Evolutionary conservation across 2,329 filamentous ascomycete genomes (phyloP), one percentile per base, ranked within the genome.

Genomic region (Akanthomyces lecanii): DNA sequence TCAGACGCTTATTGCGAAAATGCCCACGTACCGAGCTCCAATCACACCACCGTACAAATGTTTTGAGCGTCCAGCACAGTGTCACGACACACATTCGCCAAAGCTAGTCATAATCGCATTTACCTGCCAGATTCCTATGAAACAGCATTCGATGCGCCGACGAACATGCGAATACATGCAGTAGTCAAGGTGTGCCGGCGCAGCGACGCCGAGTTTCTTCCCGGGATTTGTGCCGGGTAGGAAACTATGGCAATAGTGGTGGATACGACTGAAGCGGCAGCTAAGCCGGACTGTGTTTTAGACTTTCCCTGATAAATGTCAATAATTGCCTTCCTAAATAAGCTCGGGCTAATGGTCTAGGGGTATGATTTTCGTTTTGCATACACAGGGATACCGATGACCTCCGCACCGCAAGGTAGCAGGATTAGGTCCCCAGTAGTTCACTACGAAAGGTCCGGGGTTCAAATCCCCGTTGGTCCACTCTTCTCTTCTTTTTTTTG

Each of bases 301-400:
- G 28, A 30, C 4, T 11, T 10, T 21, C 18, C 8, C 16, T 44
- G 16, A 60, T 60, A 60, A 28, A 16, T 6, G 8, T 8, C 21
- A 21, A 16, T 60, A 60, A 16, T 25, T 16, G 4, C 16, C 0
- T 14, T 3, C 8, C 16, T 5, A 23, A n/a, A 23, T 62, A 47
- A 55, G 51, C 21, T 51, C 2, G 60, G 60, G 60, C 60, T 62
- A 62, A 62, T 62, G 60, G 60, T 62, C 60, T 62, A 62, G 60
- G 60, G 60, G 60, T 62, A 62, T 62, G 60, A 62, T 62, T 62
- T 62, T 62, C 60, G 60, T 62, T 62, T 62, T 62, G 60, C 60
- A 62, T 62, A 55, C 60, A 50, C 44, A 48, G 21, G 60, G 60
- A 62, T 56, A 62, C 60, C 60, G 60, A 62, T 55, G 60, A 62